A percentile compares a stretch with the other conserved stretches of the same genome.
Evolutionary conservation across 1,139 yeast genomes (phyloP).

Genomic region (Diutina catenulata): DNA sequence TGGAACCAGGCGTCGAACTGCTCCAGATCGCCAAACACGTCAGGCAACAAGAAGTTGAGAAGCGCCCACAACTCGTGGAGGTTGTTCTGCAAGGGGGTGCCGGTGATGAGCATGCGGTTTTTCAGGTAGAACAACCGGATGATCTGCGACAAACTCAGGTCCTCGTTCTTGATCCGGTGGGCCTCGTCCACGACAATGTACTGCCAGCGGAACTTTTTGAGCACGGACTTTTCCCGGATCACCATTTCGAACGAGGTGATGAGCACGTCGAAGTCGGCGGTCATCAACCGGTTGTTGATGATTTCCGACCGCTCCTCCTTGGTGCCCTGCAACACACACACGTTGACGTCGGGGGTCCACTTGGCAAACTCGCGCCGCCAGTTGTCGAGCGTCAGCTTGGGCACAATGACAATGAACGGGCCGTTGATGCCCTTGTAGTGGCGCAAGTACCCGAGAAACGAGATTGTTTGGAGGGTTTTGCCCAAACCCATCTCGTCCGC

Average conservation of each 20-base stretch:
- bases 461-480: conserved; percentile 85
- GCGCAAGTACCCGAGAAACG: conserved; percentile 65
- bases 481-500: conserved; percentile 99
- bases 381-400: conserved; percentile 70
- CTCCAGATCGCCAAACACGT: conserved; percentile 64
- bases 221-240: conserved; percentile 54
- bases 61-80: conserved; percentile 75
- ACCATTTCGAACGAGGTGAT: conserved; percentile 71
- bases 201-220: conserved; percentile 60
- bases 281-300: conserved; percentile 37
- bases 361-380: conserved; percentile 68
- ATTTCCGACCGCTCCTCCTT: conserved; percentile 50
- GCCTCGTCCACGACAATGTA: conserved; percentile 74
- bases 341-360: conserved; percentile 72
- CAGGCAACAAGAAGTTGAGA: conserved; percentile 63
- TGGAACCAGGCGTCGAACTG: conserved; percentile 66
- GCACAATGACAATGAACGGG: conserved; percentile 65
- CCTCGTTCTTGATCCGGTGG: conserved; percentile 71
- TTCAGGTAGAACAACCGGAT: conserved; percentile 61
- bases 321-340: conserved; percentile 61
- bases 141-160: conserved; percentile 61
- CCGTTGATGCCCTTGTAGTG: conserved; percentile 50
- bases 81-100: conserved; percentile 74
- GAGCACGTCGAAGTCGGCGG: conserved; percentile 61
- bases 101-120: conserved; percentile 62